Base-by-base conservation (phyloP, 2,329 filamentous ascomycete species). In the Simplicillium aogashimaense region DNA sequence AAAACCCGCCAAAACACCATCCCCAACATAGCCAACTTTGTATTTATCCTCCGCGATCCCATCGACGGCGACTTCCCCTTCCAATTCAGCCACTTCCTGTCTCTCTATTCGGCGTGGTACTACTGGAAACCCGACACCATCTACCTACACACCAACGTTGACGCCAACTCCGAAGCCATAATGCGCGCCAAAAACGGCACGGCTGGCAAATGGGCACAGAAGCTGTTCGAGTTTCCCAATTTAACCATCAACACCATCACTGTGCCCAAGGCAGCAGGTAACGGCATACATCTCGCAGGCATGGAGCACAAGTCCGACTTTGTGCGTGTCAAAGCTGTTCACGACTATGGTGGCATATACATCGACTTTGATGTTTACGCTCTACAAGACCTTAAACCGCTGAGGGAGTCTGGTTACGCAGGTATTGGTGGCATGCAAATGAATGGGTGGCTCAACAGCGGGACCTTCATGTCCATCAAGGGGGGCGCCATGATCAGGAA, bases 201-300 rank as follows among this genome's bases (percentile, higher is more conserved):
- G 3, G 30, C 37, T 6, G 47, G 47, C 16, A 51, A 48, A 35
- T 58, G 53, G 54, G 46, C 42, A 7, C 35, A 38, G 32, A 46
- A 46, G n/a, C 36, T 57, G 16, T 46, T 56, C 38, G 39, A 40
- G 3, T 32, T 54, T 1, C 51, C 52, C 7, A 35, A 36, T 8
- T 15, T 57, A 2, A 40, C 29, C 3, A 35, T 54, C 32, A 47
- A 49, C 14, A 55, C 78, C 71, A 14, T 45, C 36, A 9, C 36
- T 13, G 35, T 39, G 3, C 50, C 47, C 8, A 40, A 33, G 7
- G 18, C 30, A 4, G 47, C 50, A 1, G 14, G 13, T n/a, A 48
- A 51, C 32, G 48, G 50, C 8, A 20, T 43, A 7, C 28, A 30
- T 13, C 47, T 51, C n/a, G 28, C 13, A 1, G 34, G 36, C 2